phyloP scores from a whole-genome alignment of 139 green algal genomes.

The Axilococcus clingmanii region DNA sequence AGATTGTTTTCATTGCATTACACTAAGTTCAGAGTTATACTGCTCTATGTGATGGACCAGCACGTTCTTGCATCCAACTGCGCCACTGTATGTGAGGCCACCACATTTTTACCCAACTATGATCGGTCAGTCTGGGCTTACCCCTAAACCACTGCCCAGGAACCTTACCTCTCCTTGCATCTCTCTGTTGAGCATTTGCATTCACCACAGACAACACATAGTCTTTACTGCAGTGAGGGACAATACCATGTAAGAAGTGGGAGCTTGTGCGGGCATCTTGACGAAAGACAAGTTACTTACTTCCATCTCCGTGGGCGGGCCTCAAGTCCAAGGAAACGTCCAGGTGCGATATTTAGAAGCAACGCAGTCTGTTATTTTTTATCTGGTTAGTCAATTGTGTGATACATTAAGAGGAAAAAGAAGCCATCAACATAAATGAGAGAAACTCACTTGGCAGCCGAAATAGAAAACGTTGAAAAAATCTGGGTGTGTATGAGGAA shows the following conservation, averaged over 20 bases:
- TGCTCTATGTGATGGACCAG: slow-evolving; percentile 25
- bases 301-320: slow-evolving; percentile 53
- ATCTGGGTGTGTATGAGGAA: slow-evolving; percentile 56
- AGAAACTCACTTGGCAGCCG: slow-evolving; percentile 48
- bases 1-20: too few species aligned
- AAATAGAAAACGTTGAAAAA: slow-evolving; percentile 73
- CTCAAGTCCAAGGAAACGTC: slow-evolving; percentile 57
- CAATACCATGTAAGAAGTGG: neutral
- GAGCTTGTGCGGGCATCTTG: neutral
- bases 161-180: slow-evolving; percentile 48
- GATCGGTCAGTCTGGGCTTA: slow-evolving; percentile 17
- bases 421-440: neutral
- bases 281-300: slow-evolving; percentile 20
- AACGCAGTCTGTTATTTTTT: too few species aligned
- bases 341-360: too few species aligned
- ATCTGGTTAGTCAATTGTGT: too few species aligned
- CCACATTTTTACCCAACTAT: slow-evolving; percentile 74
- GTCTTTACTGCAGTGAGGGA: slow-evolving; percentile 47
- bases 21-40: slow-evolving; percentile 4
- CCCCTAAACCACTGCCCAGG: slow-evolving; percentile 37
- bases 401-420: neutral
- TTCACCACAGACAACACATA: slow-evolving; percentile 62
- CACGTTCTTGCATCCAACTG: slow-evolving; percentile 59
- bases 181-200: slow-evolving; percentile 51
- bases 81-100: slow-evolving; percentile 71